phyloP scores from a whole-genome alignment of 148 eudicot species.

The Nepenthes mirabilis region DNA sequence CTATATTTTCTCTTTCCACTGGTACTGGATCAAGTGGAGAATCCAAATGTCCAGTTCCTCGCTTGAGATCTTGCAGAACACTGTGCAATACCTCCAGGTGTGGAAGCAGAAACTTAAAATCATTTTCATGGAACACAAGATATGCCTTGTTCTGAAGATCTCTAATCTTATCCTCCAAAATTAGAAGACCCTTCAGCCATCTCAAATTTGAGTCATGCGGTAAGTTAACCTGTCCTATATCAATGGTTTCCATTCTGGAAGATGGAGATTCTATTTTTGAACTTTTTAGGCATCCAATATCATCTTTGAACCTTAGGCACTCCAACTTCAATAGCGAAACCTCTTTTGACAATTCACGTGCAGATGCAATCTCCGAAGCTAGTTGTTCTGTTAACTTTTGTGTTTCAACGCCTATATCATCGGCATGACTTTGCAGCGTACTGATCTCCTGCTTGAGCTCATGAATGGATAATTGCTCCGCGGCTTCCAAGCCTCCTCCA shows the following conservation, averaged over 20 bases:
- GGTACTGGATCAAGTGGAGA: constrained; percentile 13
- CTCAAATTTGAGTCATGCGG: constrained; percentile 19
- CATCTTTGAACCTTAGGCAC: constrained; percentile 55
- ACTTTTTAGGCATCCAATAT: constrained; percentile 44
- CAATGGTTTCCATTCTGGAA: constrained; percentile 12
- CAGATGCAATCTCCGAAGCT: constrained; percentile 49
- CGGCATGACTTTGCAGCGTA: constrained; percentile 53
- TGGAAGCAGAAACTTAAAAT: constrained; percentile 35
- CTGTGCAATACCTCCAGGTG: constrained; percentile 50
- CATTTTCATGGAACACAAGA: constrained; percentile 40
- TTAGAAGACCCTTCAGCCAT: constrained; percentile 36
- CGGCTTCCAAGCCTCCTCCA: constrained; percentile 49
- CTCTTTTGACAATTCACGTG: constrained; percentile 52
- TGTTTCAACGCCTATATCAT: constrained; percentile 56
- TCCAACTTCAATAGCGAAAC: constrained; percentile 60
- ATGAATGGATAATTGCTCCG: constrained; percentile 43
- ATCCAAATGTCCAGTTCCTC: constrained; percentile 23
- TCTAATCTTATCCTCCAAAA: constrained; percentile 47
- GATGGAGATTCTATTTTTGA: constrained; percentile 28
- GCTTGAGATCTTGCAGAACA: constrained; percentile 43
- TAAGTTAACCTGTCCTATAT: constrained; percentile 10
- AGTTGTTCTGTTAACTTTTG: constrained; percentile 47
- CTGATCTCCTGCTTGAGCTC: constrained; percentile 58
- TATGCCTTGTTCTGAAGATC: constrained; percentile 54
- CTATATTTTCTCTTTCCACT: constrained; percentile 11